Conservation (phyloP, 106 monocot genomes). For the Apostasia ramifera region DNA sequence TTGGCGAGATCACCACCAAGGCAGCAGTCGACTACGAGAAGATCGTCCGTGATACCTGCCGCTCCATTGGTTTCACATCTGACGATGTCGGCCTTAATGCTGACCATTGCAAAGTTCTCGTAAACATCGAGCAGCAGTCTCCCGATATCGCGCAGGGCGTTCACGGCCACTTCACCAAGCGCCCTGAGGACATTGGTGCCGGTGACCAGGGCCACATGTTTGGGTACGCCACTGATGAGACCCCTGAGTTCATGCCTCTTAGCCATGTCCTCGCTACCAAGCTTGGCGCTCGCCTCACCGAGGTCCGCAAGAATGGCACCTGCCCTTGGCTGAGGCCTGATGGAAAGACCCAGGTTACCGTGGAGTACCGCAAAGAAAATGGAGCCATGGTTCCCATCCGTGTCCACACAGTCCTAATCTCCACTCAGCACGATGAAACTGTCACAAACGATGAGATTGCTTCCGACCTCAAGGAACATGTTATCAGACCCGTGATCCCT, state of each 20-base stretch:
- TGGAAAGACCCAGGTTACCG: conserved; percentile 33
- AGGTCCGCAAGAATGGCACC: conserved; percentile 32
- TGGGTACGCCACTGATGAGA: conserved; percentile 29
- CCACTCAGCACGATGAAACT: conserved; percentile 40
- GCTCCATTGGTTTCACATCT: conserved; percentile 23
- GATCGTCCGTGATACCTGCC: conserved; percentile 38
- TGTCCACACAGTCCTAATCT: conserved; percentile 31
- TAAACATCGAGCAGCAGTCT: conserved; percentile 41
- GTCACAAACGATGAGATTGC: conserved; percentile 42
- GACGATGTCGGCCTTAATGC: conserved; percentile 38
- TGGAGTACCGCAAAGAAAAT: conserved; percentile 23
- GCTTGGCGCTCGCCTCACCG: conserved; percentile 28
- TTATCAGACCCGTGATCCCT: conserved; percentile 24
- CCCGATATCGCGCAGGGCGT: conserved; percentile 39
- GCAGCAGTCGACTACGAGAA: conserved; percentile 32
- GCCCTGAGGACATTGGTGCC: neutral
- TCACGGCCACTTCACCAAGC: conserved; percentile 16
- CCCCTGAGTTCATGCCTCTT: conserved; percentile 37
- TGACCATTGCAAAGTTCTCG: conserved; percentile 29
- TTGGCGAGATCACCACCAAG: conserved; percentile 43
- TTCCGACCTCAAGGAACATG: conserved; percentile 31
- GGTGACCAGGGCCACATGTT: neutral
- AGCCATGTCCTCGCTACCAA: conserved; percentile 35
- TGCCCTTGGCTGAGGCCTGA: conserved; percentile 34
- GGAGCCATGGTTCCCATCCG: conserved; percentile 34